Conservation (phyloP, 441 rosid species). For the Melastoma candidum region DNA sequence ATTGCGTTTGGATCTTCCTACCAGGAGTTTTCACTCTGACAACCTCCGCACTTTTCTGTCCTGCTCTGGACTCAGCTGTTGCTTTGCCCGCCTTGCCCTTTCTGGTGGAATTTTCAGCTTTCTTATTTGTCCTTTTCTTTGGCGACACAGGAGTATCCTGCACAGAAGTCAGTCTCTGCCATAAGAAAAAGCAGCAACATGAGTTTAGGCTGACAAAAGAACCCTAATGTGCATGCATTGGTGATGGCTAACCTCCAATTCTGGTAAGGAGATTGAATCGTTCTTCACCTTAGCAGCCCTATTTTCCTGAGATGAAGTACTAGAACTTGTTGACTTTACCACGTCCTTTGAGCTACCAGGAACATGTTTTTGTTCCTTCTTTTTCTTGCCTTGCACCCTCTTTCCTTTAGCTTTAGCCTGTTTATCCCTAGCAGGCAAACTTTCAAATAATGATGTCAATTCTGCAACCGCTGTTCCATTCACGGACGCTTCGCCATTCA, state of each 20-base stretch:
- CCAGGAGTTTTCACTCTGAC: constrained; percentile 27
- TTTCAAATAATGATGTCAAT: constrained; percentile 19
- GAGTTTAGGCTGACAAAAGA: not conserved
- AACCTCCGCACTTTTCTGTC: constrained; percentile 29
- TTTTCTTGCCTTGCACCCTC: constrained; percentile 41
- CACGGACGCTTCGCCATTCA: constrained; percentile 1
- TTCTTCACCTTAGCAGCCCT: constrained; percentile 24
- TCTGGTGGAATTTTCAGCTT: constrained; percentile 20
- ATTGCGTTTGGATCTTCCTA: constrained; percentile 35
- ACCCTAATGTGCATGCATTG: constrained; percentile 3
- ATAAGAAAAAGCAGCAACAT: constrained; percentile 48
- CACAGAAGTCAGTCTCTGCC: constrained; percentile 25
- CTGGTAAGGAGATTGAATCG: constrained; percentile 16
- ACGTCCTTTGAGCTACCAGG: constrained; percentile 19
- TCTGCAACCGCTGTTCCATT: constrained; percentile 19
- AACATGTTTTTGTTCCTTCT: constrained; percentile 24
- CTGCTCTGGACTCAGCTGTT: constrained; percentile 23
- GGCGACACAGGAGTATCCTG: constrained; percentile 28
- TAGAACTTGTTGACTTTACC: constrained; percentile 18
- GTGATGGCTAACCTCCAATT: constrained; percentile 35
- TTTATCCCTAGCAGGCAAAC: constrained; percentile 21
- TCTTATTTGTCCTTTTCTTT: constrained; percentile 33
- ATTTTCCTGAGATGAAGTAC: constrained; percentile 14
- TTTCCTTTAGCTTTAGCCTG: constrained; percentile 22
- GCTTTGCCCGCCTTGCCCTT: constrained; percentile 28